A percentile compares a stretch with the other conserved stretches of the same genome.
phyloP scores from a whole-genome alignment of 2,329 filamentous ascomycete species.

The Rutstroemia sp. region DNA sequence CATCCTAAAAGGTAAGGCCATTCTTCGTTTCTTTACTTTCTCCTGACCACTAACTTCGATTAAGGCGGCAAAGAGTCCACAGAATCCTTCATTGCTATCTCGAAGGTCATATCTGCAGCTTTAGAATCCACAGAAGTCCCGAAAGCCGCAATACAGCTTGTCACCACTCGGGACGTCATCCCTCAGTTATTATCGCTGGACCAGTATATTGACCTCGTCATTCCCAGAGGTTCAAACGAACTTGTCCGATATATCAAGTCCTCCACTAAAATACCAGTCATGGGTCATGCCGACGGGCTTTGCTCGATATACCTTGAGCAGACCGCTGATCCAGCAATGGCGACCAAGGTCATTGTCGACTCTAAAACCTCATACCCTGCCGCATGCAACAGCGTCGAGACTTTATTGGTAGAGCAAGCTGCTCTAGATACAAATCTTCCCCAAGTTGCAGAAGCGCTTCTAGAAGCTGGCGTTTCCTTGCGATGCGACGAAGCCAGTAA shows the following conservation, averaged over 20 bases:
- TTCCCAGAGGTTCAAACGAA: slow-evolving; percentile 55
- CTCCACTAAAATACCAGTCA: slow-evolving; percentile 86
- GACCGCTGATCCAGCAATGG: slow-evolving; percentile 66
- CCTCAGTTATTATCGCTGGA: slow-evolving; percentile 81
- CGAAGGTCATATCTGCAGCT: slow-evolving; percentile 72
- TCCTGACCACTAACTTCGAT: background rate
- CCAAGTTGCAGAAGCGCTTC: slow-evolving; percentile 62
- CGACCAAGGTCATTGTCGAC: slow-evolving; percentile 73
- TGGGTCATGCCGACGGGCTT: slow-evolving; percentile 91
- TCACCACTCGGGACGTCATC: slow-evolving; percentile 87
- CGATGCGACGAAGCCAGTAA: slow-evolving; percentile 70
- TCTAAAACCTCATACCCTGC: slow-evolving; percentile 93
- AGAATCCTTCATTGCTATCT: slow-evolving; percentile 89
- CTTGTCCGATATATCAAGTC: slow-evolving; percentile 67
- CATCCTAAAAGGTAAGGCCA: slow-evolving; percentile 72
- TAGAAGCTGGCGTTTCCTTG: slow-evolving; percentile 70
- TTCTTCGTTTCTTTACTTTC: background rate
- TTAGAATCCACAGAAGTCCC: slow-evolving; percentile 69
- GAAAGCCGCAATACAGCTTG: slow-evolving; percentile 82
- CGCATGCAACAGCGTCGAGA: slow-evolving; percentile 92
- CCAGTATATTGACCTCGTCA: slow-evolving; percentile 85
- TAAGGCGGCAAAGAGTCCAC: slow-evolving; percentile 90
- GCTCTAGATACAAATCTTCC: slow-evolving; percentile 63
- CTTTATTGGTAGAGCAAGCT: slow-evolving; percentile 72
- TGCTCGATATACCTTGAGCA: slow-evolving; percentile 80